These are phyloP conservation scores for Exophiala dermatitidis DNA, from an alignment of 2,329 filamentous ascomycete species.

Conservation along the genomic window DNA sequence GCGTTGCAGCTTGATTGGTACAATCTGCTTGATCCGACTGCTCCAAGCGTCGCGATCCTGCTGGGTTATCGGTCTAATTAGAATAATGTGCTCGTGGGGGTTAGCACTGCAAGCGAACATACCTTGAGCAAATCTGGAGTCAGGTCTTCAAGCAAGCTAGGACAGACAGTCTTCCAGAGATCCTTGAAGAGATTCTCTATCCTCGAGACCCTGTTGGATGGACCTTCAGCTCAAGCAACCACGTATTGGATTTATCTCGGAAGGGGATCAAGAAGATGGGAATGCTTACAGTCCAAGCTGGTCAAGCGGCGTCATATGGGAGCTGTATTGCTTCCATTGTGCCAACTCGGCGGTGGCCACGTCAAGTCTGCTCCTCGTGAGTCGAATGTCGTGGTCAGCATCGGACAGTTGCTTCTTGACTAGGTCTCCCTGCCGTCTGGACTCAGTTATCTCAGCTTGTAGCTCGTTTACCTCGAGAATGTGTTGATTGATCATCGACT, in stretches of 20 bases:
- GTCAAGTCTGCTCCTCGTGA: background rate
- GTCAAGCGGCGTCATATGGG: background rate
- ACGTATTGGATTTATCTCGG: no score
- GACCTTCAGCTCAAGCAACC: background rate
- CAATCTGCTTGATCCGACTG: background rate
- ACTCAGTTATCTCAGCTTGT: background rate
- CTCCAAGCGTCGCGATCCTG: background rate
- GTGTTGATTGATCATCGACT: background rate
- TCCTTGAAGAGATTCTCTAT: background rate
- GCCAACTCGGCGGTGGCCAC: background rate
- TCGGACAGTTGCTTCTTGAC: background rate
- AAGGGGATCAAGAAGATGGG: no score
- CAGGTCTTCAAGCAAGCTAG: background rate
- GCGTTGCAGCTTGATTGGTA: background rate
- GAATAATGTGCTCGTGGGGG: no score
- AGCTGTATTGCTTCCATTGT: background rate
- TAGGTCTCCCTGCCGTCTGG: background rate
- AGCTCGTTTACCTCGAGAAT: background rate
- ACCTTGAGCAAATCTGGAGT: background rate
- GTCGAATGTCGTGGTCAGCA: background rate
- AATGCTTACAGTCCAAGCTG: background rate
- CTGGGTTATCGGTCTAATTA: no score
- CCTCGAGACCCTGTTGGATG: background rate
- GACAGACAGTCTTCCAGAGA: background rate
- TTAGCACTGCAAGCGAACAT: background rate